Evolutionary conservation across 1,284 basidiomycete species (phyloP).

Genomic region (Ceratobasidium sp.): DNA sequence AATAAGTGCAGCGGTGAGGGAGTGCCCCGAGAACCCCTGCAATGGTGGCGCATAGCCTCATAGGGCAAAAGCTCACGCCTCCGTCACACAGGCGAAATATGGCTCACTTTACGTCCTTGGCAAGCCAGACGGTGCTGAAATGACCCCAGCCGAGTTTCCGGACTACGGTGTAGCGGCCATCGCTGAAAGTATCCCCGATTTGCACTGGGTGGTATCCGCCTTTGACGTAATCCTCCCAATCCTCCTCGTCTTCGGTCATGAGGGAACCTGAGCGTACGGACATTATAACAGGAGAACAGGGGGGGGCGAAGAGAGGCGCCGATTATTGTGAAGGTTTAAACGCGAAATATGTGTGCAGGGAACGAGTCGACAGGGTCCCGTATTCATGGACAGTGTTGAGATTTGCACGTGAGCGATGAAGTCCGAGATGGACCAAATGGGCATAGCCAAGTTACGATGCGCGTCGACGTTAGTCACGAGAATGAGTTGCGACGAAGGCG

Average conservation of each 20-base stretch:
- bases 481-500: conserved; percentile 27
- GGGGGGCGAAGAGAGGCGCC: not conserved
- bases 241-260: conserved; percentile 51
- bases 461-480: not conserved
- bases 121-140: conserved; percentile 94
- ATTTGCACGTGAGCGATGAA: conserved; percentile 28
- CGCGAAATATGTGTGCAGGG: conserved; percentile 16
- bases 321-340: conserved; percentile 17
- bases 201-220: conserved; percentile 96
- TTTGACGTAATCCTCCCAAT: conserved; percentile 69
- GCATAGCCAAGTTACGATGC: conserved; percentile 4
- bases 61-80: not conserved
- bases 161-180: conserved; percentile 87
- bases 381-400: conserved; percentile 1
- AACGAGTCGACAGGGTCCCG: conserved; percentile 28
- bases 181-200: conserved; percentile 90
- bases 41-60: not conserved
- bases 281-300: conserved; percentile 17
- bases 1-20: too few relatives aligned
- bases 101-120: conserved; percentile 79
- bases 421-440: conserved; percentile 3
- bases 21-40: not conserved
- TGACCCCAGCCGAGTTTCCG: conserved; percentile 98
- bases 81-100: conserved; percentile 42
- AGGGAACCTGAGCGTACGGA: conserved; percentile 41